Evolutionary conservation across 2,329 filamentous ascomycete genomes (phyloP).

Genomic region (Clonostachys sp.): DNA sequence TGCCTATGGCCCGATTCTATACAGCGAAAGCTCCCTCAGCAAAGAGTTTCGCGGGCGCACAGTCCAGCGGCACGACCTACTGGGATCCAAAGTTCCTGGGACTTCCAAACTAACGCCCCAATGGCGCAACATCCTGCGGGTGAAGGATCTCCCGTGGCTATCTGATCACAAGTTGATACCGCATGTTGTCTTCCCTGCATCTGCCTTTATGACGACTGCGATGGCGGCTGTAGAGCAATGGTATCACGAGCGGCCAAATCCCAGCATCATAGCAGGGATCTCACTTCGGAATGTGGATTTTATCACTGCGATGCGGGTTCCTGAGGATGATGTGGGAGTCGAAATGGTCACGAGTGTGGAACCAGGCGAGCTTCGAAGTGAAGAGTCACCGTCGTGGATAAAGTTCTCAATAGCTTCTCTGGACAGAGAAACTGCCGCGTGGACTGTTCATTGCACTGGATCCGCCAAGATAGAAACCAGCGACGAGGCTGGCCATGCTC

Average conservation of each 20-base stretch:
- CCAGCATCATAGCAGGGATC: neutral
- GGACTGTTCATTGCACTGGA: constrained; percentile 17
- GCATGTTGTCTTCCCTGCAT: constrained; percentile 31
- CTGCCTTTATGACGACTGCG: constrained; percentile 20
- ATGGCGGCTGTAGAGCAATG: constrained; percentile 22
- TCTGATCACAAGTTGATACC: constrained; percentile 29
- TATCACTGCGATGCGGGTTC: neutral
- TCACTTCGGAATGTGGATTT: constrained; percentile 1
- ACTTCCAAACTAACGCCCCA: neutral
- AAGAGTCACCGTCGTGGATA: constrained; percentile 6
- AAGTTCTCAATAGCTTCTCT: constrained; percentile 14
- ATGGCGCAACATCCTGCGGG: constrained; percentile 5
- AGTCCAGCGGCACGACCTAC: constrained; percentile 35
- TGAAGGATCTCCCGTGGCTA: constrained; percentile 24
- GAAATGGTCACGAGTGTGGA: constrained; percentile 6
- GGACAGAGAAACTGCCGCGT: constrained; percentile 5
- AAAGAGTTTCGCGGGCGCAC: constrained; percentile 31
- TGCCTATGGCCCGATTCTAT: constrained; percentile 14
- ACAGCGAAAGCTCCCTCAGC: neutral
- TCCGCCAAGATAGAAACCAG: constrained; percentile 7
- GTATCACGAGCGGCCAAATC: neutral
- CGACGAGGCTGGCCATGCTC: neutral
- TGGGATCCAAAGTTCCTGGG: constrained; percentile 29
- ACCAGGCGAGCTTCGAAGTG: constrained; percentile 6
- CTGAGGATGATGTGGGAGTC: constrained; percentile 3